Evolutionary conservation across 2,329 filamentous ascomycete species (phyloP).

Genomic region (Alternaria conjuncta): DNA sequence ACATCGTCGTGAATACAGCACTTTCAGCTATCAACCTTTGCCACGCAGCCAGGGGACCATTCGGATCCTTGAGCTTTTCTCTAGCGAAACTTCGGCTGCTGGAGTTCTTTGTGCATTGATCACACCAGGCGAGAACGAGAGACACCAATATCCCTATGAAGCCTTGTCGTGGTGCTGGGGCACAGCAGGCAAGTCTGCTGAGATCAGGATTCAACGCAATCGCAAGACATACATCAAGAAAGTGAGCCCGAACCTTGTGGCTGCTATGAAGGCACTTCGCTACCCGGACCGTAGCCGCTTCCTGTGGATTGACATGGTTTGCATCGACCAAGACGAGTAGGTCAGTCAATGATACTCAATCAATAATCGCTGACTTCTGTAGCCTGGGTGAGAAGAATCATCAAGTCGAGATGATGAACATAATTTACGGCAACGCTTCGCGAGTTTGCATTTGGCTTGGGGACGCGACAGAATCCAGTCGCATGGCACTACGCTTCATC

Average conservation of each 20-base stretch:
- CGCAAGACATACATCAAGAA: background rate
- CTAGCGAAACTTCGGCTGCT: background rate
- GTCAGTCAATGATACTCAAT: background rate
- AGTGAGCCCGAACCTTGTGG: background rate
- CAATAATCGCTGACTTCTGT: background rate
- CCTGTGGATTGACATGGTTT: background rate
- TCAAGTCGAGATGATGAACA: background rate
- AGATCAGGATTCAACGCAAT: background rate
- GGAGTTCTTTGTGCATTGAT: background rate
- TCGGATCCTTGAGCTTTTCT: background rate
- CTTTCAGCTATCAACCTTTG: background rate
- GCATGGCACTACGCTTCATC: background rate
- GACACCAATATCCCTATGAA: background rate
- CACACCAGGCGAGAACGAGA: background rate
- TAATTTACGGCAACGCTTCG: background rate
- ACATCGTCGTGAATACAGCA: too few species aligned
- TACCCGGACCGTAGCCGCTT: background rate
- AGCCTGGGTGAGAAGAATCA: background rate
- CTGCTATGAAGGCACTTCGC: background rate
- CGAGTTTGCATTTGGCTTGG: background rate
- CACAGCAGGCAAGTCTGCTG: background rate
- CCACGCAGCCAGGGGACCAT: background rate
- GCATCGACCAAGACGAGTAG: background rate
- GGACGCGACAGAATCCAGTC: background rate
- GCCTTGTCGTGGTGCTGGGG: background rate